Evolutionary conservation across 2,329 filamentous ascomycete species (phyloP).

Genomic region (Botryosphaeria dothidea): DNA sequence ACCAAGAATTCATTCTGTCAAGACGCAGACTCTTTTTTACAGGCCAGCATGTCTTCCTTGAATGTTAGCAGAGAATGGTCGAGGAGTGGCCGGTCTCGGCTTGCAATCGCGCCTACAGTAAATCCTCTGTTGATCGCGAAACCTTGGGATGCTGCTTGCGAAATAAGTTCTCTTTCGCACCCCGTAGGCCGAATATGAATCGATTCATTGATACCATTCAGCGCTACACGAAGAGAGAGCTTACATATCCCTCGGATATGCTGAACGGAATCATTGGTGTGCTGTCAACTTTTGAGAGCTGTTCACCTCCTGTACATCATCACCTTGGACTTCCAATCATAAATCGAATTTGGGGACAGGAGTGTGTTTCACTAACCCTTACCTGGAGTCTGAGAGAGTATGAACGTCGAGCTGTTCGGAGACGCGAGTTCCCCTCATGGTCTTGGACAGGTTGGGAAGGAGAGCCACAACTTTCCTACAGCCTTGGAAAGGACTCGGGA

Average conservation of each 20-base stretch:
- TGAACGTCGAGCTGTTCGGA: too few species aligned
- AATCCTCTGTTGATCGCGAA: neutral
- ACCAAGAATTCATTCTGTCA: slow-evolving; percentile 21
- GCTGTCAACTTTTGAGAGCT: neutral
- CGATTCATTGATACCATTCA: neutral
- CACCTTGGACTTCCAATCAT: too few species aligned
- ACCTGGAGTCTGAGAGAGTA: too few species aligned
- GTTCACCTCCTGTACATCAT: neutral
- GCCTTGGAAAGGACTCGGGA: too few species aligned
- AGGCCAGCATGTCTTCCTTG: neutral
- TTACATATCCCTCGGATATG: neutral
- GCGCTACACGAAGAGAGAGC: neutral
- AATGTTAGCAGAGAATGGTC: neutral
- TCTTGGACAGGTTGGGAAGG: too few species aligned
- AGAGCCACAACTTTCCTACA: too few species aligned
- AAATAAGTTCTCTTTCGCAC: neutral
- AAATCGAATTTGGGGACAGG: too few species aligned
- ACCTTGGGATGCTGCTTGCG: neutral
- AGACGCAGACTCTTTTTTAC: slow-evolving; percentile 17
- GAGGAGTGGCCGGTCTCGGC: neutral
- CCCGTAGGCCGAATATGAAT: neutral
- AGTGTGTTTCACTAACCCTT: too few species aligned
- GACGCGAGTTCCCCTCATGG: too few species aligned
- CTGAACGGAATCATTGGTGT: neutral
- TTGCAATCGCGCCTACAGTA: neutral